Conservation (phyloP, 192 early-diverging fungal genomes). For the Thoreauomyces humboldtii region DNA sequence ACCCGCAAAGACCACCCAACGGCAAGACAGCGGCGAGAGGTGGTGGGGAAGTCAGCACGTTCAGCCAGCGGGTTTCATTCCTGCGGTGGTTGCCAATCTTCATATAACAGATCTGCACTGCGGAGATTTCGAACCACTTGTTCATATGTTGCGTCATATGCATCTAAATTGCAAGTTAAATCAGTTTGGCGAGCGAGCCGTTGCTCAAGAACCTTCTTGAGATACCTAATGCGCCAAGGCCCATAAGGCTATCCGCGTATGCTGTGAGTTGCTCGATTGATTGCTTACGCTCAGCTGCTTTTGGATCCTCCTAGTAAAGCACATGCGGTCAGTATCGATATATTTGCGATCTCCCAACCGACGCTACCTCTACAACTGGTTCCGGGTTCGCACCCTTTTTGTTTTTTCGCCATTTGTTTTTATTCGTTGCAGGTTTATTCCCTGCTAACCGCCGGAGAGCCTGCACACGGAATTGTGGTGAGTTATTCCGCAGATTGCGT, state of each 20-base stretch:
- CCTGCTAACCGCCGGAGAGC: constrained; percentile 40
- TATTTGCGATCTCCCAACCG: background rate
- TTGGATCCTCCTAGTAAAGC: constrained; percentile 10
- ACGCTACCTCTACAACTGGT: background rate
- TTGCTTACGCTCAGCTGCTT: constrained; percentile 24
- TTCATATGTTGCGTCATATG: constrained; percentile 47
- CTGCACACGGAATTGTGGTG: background rate
- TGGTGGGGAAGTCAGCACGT: too few species aligned
- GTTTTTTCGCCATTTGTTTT: constrained; percentile 42
- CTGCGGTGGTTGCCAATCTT: constrained; percentile 36
- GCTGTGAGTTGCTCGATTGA: constrained; percentile 42
- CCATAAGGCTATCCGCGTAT: constrained; percentile 40
- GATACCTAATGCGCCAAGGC: constrained; percentile 38
- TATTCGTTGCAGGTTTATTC: constrained; percentile 22
- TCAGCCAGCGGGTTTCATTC: too few species aligned
- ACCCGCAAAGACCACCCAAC: too few species aligned
- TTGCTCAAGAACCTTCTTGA: background rate
- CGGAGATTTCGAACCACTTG: constrained; percentile 45
- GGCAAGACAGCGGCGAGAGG: too few species aligned
- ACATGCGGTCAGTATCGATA: background rate
- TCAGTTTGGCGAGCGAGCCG: background rate
- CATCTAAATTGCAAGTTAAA: constrained; percentile 30
- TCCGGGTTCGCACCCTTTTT: constrained; percentile 21
- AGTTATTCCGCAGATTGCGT: background rate
- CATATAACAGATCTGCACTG: constrained; percentile 24